Base-by-base conservation (phyloP, 441 rosid species). In the Mallotus japonicus region DNA sequence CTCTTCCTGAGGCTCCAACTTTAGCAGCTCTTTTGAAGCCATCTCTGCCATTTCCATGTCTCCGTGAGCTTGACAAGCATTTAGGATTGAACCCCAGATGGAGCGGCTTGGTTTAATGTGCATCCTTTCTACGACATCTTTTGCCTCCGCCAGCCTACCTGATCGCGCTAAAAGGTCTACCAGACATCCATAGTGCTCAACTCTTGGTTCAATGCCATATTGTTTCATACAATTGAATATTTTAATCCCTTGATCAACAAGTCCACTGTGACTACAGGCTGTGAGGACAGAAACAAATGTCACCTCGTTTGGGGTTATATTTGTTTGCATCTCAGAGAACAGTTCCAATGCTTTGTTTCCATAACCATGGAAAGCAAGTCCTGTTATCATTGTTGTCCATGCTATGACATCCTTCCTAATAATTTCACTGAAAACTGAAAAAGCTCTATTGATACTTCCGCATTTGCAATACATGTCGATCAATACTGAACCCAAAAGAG, bases 381-480 rank as follows among this genome's bases (percentile, higher is more conserved):
- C 90, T 58, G 78, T 77, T 49, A 84, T 84, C 93, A 88, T 84
- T 40, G 93, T 56, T 10, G 90, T 87, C 92, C 90, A 88, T 55
- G 82, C 75, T 0, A 79, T 69, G 11, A 83, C 80, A 55, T 88
- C 90, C 74, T 83, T 87, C 44, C 75, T 73, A 46, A 62, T 34
- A 32, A 80, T 50, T 16, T 80, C 66, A 47, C 67, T 80, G 73
- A 87, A 87, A 57, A 87, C 77, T 42, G 10, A 32, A 62, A 73
- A 82, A 49, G 89, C 89, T 56, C 42, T 76, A 59, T 87, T 84
- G 17, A 87, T 65, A 57, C 65, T 75, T 68, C 89, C 92, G 72
- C 87, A 84, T 81, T 87, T 88, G 77, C 86, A 81, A 77, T 87
- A 88, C 90, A 88, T 85, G 73, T 85, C 83, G 49, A 87, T 75